Evolutionary conservation across 495 filamentous ascomycete genomes (phyloP).

Genomic region (Podospora pseudocomata): DNA sequence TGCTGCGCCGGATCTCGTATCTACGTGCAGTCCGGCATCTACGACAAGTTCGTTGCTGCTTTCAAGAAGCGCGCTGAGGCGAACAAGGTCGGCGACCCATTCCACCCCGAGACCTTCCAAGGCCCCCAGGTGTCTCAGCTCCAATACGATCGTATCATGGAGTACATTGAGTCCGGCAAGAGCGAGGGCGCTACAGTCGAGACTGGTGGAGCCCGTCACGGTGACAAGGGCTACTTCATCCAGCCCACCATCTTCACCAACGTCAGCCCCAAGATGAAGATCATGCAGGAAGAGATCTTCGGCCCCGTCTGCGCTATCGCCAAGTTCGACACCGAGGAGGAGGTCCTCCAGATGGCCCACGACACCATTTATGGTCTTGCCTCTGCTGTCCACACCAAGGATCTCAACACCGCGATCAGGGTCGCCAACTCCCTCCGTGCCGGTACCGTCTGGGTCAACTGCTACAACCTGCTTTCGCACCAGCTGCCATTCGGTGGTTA

Average conservation of each 20-base stretch:
- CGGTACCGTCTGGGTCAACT: constrained; percentile 96
- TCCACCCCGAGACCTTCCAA: constrained; percentile 85
- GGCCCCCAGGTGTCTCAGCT: constrained; percentile 93
- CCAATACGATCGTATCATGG: constrained; percentile 97
- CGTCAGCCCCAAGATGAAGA: constrained; percentile 90
- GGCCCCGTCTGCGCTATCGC: constrained; percentile 89
- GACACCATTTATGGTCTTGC: constrained; percentile 82
- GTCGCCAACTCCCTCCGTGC: constrained; percentile 78
- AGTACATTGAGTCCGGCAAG: constrained; percentile 91
- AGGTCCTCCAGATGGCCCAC: constrained; percentile 79
- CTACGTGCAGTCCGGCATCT: constrained; percentile 93
- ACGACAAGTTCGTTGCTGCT: constrained; percentile 84
- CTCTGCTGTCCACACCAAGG: constrained; percentile 85
- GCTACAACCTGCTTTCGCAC: constrained; percentile 74
- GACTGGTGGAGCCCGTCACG: constrained; percentile 81
- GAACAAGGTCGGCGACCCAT: constrained; percentile 93
- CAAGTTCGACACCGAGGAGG: constrained; percentile 89
- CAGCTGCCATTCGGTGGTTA: constrained; percentile 80
- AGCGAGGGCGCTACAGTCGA: constrained; percentile 81
- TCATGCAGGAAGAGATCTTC: constrained; percentile 98
- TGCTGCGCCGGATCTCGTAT: constrained; percentile 96
- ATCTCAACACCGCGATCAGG: constrained; percentile 89
- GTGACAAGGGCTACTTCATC: constrained; percentile 93
- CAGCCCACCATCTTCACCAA: constrained; percentile 95
- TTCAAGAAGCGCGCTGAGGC: constrained; percentile 82